Base-by-base conservation (phyloP, 1,284 basidiomycete species). In the Rugiboletus extremiorientalis region DNA sequence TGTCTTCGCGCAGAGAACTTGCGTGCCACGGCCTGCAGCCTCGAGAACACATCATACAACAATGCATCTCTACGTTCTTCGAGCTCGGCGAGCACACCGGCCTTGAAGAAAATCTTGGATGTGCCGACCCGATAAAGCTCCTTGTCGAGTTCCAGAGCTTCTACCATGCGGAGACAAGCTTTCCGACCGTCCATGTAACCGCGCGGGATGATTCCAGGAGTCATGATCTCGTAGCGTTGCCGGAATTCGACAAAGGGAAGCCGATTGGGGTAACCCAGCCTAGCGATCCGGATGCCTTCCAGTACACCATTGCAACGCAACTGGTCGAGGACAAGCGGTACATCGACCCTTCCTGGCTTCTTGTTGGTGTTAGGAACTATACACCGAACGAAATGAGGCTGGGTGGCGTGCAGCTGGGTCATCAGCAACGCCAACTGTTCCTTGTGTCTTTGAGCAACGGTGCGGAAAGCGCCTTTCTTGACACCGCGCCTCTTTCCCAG, bases 91-190 rank as follows among this genome's bases (percentile, higher is more conserved):
- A 99, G 83, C 4, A 98, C 94, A 8, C 96, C 96, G 2, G 97
- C 96, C 73, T 98, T 99, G 86, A 99, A 99, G 78, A 99, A 99
- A 63, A 98, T 93, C 79, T 99, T 99, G 44, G 94, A 97, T 1
- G 93, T 92, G 11, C 97, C 97, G 60, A 99, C 92, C 67, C 91
- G 92, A 81, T 89, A 98, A 27, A 88, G 84, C 1, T 84, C 79
- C 54, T 88, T 85, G 72, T 98, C 94, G 23, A 99, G 83, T 54
- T 96, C 92, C 40, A 99, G 80, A 7, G 92, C 85, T 60, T 89
- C 89, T 45, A 98, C 91, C 84, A 99, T 99, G n/a, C 91, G 84
- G 44, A 91, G 80, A 64, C 92, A 96, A 2, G 96, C 94, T 72
- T 97, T 94, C 10, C 95, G 86, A 7, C 96, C 96, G 65, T 99